Evolutionary conservation across 768 basidiomycete species (phyloP).

Genomic region (Pleurotus sapidus): DNA sequence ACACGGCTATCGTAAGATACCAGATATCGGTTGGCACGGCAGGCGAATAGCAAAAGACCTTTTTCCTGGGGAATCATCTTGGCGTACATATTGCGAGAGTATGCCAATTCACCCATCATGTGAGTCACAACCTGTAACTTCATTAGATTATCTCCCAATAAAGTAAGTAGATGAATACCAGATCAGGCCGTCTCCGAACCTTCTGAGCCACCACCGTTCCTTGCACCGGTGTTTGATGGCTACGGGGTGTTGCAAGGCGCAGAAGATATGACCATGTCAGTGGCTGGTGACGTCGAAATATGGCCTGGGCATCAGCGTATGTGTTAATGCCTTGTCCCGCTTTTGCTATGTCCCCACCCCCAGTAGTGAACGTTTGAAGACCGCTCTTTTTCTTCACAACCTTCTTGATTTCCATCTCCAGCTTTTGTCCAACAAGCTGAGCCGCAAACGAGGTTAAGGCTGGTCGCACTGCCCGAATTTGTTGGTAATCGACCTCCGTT

Average conservation of each 20-base stretch:
- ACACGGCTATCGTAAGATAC: conserved; percentile 9
- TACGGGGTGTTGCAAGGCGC: not conserved
- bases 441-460: not conserved
- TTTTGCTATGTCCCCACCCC: not conserved
- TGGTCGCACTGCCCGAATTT: not conserved
- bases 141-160: not conserved
- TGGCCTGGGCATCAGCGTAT: not conserved
- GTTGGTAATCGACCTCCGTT: not conserved
- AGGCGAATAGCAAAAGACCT: conserved; percentile 12
- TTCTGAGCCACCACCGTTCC: not conserved
- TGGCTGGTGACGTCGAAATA: not conserved
- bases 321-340: not conserved
- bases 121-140: conserved; percentile 10
- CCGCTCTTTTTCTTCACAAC: not conserved
- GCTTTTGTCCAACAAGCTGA: not conserved
- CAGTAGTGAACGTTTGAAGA: not conserved
- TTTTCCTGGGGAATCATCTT: conserved; percentile 11
- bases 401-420: not conserved
- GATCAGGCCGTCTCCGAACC: not conserved
- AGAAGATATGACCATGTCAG: not conserved
- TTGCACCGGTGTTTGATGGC: not conserved
- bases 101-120: conserved; percentile 7
- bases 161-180: not conserved
- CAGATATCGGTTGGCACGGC: conserved; percentile 9
- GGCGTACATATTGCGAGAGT: conserved; percentile 10